These are phyloP conservation scores for Fusarium luffae DNA, from an alignment of 2,329 filamentous ascomycete species.

Conservation along the genomic window DNA sequence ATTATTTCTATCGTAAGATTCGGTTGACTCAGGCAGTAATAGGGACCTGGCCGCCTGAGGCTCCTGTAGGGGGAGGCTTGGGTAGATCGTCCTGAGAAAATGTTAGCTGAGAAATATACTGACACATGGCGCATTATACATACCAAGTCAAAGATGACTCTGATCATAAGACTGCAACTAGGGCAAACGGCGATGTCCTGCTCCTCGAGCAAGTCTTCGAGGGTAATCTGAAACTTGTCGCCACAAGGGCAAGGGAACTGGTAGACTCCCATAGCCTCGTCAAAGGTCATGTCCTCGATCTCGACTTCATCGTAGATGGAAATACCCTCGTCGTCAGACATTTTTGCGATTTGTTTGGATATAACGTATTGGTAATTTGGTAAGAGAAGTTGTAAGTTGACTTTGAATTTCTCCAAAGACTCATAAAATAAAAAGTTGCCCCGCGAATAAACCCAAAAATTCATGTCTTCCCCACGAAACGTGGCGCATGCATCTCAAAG, in stretches of 20 bases:
- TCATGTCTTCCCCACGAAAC: conserved; percentile 17
- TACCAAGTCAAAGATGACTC: conserved; percentile 91
- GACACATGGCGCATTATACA: conserved; percentile 45
- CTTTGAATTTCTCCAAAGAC: conserved; percentile 3
- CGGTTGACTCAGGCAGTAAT: conserved; percentile 53
- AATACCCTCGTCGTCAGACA: conserved; percentile 70
- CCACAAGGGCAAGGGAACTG: conserved; percentile 97
- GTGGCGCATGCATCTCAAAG: conserved; percentile 27
- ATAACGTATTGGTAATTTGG: not conserved
- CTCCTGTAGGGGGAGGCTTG: conserved; percentile 50
- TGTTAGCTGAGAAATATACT: not conserved
- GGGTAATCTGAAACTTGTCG: conserved; percentile 91
- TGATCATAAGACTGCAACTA: conserved; percentile 96
- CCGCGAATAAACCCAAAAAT: conserved; percentile 42
- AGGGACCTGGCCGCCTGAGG: conserved; percentile 51
- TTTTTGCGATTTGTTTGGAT: conserved; percentile 47
- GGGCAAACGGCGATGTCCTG: conserved; percentile 97
- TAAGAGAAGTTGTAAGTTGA: not conserved
- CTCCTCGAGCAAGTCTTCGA: conserved; percentile 86
- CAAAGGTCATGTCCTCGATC: conserved; percentile 98
- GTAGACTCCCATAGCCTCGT: conserved; percentile 84
- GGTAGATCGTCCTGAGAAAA: conserved; percentile 58
- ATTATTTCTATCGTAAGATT: conserved; percentile 4
- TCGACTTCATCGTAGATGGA: conserved; percentile 97
- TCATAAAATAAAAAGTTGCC: conserved; percentile 40